Evolutionary conservation across 179 eudicot genomes (phyloP).

Genomic region (Patellifolia procumbens): DNA sequence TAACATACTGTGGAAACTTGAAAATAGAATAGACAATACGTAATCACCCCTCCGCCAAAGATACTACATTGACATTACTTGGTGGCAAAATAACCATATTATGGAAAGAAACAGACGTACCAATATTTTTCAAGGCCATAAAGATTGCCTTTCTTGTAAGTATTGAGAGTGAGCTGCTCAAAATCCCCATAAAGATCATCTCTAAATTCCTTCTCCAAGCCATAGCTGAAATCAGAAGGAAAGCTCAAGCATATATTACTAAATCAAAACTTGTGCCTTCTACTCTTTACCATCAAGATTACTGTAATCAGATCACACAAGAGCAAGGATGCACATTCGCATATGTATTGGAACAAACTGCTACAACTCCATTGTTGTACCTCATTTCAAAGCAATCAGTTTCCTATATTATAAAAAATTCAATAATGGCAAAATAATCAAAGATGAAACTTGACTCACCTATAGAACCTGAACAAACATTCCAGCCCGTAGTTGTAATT

Average conservation of each 20-base stretch:
- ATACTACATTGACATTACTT: neutral
- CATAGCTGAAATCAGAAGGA: conserved; percentile 58
- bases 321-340: neutral
- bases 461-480: conserved; percentile 91
- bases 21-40: too few relatives aligned
- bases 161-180: conserved; percentile 68
- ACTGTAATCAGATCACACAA: neutral
- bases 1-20: too few relatives aligned
- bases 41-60: neutral
- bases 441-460: conserved; percentile 41
- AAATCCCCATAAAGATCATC: conserved; percentile 79
- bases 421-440: neutral
- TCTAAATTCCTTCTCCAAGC: conserved; percentile 85
- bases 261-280: neutral
- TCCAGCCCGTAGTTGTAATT: conserved; percentile 82
- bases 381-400: neutral
- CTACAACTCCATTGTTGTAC: neutral
- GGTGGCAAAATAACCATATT: neutral
- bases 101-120: conserved; percentile 31
- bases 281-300: neutral
- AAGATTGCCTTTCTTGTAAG: conserved; percentile 73
- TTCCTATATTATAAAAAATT: neutral
- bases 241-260: conserved; percentile 8
- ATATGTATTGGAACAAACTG: neutral
- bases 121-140: conserved; percentile 98